Conservation (phyloP, 768 basidiomycete species). For the Tricholoma flavovirens region DNA sequence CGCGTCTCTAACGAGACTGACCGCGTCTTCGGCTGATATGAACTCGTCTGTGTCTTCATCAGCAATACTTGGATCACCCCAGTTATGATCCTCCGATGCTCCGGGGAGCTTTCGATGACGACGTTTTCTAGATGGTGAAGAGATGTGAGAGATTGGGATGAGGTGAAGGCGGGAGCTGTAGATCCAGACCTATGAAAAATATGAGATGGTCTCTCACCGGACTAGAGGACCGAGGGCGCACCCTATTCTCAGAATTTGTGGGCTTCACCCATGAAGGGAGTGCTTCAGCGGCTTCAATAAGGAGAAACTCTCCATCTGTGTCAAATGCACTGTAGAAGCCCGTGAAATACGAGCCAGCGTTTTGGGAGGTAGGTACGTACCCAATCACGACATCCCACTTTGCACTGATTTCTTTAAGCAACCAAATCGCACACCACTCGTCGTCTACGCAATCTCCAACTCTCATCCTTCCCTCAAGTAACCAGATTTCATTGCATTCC, state of each 20-base stretch:
- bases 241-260: constrained; percentile 87
- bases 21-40: constrained; percentile 55
- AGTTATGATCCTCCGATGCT: constrained; percentile 49
- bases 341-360: background rate
- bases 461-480: constrained; percentile 78
- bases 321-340: constrained; percentile 56
- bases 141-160: constrained; percentile 72
- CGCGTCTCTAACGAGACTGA: constrained; percentile 54
- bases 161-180: constrained; percentile 78
- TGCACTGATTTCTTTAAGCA: constrained; percentile 69
- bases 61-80: constrained; percentile 20
- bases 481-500: constrained; percentile 34
- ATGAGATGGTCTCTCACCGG: constrained; percentile 26
- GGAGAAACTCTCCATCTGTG: constrained; percentile 90
- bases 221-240: constrained; percentile 40
- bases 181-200: constrained; percentile 79
- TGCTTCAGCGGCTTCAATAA: constrained; percentile 92
- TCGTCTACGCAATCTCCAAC: constrained; percentile 98
- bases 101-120: constrained; percentile 40
- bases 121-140: constrained; percentile 54
- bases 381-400: constrained; percentile 79
- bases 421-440: constrained; percentile 94
- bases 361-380: constrained; percentile 37
- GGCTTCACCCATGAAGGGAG: constrained; percentile 91
- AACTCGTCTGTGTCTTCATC: constrained; percentile 44